A percentile compares a stretch with the other conserved stretches of the same genome.
phyloP scores from a whole-genome alignment of 352 stramenopile species.

The Phytophthora niederhauseri region DNA sequence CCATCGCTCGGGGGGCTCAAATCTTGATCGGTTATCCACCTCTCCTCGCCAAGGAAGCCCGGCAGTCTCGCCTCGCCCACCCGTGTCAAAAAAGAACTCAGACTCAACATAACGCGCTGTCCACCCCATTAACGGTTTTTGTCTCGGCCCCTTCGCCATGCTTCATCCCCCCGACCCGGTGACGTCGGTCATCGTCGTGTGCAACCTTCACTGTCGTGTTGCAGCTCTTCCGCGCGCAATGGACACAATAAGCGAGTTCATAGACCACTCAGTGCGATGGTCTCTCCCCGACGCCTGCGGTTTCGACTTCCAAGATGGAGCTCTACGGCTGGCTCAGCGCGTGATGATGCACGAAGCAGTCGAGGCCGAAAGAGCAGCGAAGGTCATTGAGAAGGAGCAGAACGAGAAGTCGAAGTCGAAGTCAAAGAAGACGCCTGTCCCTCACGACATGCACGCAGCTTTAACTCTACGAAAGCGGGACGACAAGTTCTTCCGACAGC shows the following conservation, averaged over 20 bases:
- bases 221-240: constrained; percentile 32
- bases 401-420: constrained; percentile 15
- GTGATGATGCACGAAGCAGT: constrained; percentile 27
- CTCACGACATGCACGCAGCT: constrained; percentile 19
- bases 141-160: constrained; percentile 23
- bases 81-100: constrained; percentile 32
- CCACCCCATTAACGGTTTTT: constrained; percentile 28
- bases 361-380: constrained; percentile 22
- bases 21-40: constrained; percentile 41
- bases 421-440: constrained; percentile 11
- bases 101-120: constrained; percentile 17
- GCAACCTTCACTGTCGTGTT: constrained; percentile 28
- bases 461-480: constrained; percentile 16
- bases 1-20: constrained; percentile 19
- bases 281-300: constrained; percentile 35
- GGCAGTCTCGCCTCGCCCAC: constrained; percentile 19
- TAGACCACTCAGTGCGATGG: constrained; percentile 40
- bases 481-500: constrained; percentile 35
- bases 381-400: constrained; percentile 17
- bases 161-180: constrained; percentile 30
- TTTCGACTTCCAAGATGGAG: constrained; percentile 26
- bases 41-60: constrained; percentile 24
- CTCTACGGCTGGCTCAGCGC: constrained; percentile 31
- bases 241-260: constrained; percentile 41
- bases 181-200: constrained; percentile 27